A percentile compares a stretch with the other conserved stretches of the same genome.
phyloP scores from a whole-genome alignment of 805 yeast species.

The Yarrowia yakushimensis region DNA sequence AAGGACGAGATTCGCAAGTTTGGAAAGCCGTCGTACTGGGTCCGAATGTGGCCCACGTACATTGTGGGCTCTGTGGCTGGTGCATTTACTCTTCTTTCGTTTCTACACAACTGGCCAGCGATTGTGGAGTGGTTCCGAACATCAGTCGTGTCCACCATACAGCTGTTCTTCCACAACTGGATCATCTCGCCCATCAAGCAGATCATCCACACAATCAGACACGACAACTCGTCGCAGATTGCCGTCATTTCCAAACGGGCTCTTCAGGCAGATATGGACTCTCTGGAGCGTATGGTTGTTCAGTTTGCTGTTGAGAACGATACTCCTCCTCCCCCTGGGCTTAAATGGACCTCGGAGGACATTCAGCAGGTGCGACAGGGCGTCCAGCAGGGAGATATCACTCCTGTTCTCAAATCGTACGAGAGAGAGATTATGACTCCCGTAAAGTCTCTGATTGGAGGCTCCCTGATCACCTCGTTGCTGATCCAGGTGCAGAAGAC shows the following conservation, averaged over 20 bases:
- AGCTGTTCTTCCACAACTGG: slow-evolving; percentile 79
- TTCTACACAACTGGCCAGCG: slow-evolving; percentile 49
- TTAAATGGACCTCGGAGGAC: not conserved
- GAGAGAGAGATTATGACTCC: slow-evolving; percentile 74
- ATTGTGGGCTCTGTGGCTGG: not conserved
- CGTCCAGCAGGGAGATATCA: slow-evolving; percentile 71
- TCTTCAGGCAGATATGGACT: slow-evolving; percentile 68
- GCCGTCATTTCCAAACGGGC: slow-evolving; percentile 79
- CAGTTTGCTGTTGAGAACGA: slow-evolving; percentile 53
- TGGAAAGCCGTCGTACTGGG: slow-evolving; percentile 17
- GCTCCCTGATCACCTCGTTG: slow-evolving; percentile 70
- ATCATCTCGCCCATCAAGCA: slow-evolving; percentile 68
- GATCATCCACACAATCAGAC: slow-evolving; percentile 75
- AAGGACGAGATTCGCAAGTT: not conserved
- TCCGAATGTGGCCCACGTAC: slow-evolving; percentile 21
- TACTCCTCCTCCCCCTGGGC: not conserved
- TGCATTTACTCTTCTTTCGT: not conserved
- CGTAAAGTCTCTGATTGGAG: slow-evolving; percentile 56
- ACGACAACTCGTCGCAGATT: slow-evolving; percentile 69
- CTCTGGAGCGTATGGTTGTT: slow-evolving; percentile 82
- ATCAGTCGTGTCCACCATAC: slow-evolving; percentile 59
- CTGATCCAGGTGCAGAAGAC: slow-evolving; percentile 93
- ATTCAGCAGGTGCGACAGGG: slow-evolving; percentile 42
- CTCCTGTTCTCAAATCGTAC: slow-evolving; percentile 74
- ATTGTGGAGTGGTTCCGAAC: slow-evolving; percentile 55